Conservation (phyloP, 208 protist species). For the Zelonia costaricensis region DNA sequence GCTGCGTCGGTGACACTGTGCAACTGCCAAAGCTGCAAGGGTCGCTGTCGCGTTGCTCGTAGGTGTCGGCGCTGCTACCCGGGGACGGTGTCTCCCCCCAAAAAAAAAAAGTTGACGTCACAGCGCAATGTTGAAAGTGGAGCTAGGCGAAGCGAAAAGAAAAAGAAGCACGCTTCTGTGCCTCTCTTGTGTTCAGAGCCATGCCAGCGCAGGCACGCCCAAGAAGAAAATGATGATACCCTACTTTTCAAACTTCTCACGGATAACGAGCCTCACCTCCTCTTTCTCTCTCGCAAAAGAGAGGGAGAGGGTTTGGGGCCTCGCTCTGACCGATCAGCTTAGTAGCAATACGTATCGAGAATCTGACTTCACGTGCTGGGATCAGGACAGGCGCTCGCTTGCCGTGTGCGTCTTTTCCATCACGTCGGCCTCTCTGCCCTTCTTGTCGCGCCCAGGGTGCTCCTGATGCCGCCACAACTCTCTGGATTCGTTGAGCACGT, state of each 20-base stretch:
- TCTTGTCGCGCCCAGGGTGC: background rate
- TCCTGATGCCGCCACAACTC: conserved; percentile 22
- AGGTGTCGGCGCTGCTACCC: too few relatives aligned
- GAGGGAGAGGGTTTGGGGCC: background rate
- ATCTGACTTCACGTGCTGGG: too few relatives aligned
- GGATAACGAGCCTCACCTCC: background rate
- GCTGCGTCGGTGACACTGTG: too few relatives aligned
- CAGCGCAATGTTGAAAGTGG: too few relatives aligned
- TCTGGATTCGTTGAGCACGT: conserved; percentile 36
- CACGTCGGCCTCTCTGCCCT: background rate
- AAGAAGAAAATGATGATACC: conserved; percentile 21
- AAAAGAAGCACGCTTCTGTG: background rate
- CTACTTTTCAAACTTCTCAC: conserved; percentile 9
- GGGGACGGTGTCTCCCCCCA: too few relatives aligned
- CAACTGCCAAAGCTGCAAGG: too few relatives aligned
- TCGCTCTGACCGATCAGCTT: conserved; percentile 18
- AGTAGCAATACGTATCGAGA: conserved; percentile 64
- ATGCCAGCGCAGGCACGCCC: background rate
- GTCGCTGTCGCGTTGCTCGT: background rate
- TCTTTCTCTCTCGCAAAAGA: background rate
- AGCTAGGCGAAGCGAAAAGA: background rate
- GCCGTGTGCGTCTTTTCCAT: background rate
- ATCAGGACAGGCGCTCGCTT: too few relatives aligned
- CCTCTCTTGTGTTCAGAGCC: background rate
- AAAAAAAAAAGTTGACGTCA: too few relatives aligned